Base-by-base conservation (phyloP, 2,329 filamentous ascomycete species). In the Hypoxylon sp. region DNA sequence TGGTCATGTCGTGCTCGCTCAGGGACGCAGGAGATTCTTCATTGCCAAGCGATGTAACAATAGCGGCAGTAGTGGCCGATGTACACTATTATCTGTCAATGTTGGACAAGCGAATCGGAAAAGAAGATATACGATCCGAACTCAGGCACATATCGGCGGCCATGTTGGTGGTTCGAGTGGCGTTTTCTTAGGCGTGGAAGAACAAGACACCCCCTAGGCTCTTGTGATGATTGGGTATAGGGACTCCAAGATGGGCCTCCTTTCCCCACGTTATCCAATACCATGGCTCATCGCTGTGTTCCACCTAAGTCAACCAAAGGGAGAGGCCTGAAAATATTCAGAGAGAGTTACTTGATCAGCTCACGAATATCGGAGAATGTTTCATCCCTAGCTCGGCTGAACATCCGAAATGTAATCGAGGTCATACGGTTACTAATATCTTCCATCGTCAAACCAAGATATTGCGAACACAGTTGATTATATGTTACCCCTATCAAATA, bases 1-100 rank as follows among this genome's bases (percentile, higher is more conserved):
- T 52, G 56, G 65, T 53, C 66, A 71, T 70, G 67, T 52, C 41
- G 60, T 69, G 56, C 34, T 52, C 56, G 49, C 58, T 47, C 51
- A 60, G 43, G 47, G 51, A 48, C 22, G 44, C 44, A 53, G 47
- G 43, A 60, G 51, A 62, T 56, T 50, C 54, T 60, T 63, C 51
- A 59, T 50, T 46, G 48, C 20, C 58, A 64, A 46, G 47, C 58
- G 58, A 62, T 43, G 54, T 50, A 56, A 61, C 56, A 51, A 44
- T 34, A 34, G 32, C 17, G 47, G 47, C 5, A 53, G 46, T 32
- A 56, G 49, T 48, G 20, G 17, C 49, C 26, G 11, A n/a, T 19
- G 50, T 44, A 65, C 19, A 30, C 41, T 11, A 22, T 11, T 46
- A 19, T 60, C 20, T 20, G 51, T 56, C 46, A 26, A 44, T 15